Evolutionary conservation across 1,284 basidiomycete species (phyloP).

Genomic region (Heterobasidion parviporum): DNA sequence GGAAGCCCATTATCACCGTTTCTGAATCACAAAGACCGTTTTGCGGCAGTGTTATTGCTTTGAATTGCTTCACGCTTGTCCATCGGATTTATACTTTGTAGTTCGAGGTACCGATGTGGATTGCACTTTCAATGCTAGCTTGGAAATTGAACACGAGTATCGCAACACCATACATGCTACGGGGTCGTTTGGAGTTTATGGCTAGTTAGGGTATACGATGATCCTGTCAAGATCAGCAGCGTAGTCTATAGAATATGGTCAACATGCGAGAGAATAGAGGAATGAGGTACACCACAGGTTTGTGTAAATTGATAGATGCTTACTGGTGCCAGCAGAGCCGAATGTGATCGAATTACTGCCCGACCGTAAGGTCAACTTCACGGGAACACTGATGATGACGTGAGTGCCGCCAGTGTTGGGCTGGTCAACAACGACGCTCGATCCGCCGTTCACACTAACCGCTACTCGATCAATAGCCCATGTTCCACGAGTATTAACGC

Average conservation of each 20-base stretch:
- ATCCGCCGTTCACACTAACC: constrained; percentile 47
- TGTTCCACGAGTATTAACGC: background rate
- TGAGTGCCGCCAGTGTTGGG: constrained; percentile 46
- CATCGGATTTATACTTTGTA: no score
- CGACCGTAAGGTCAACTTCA: constrained; percentile 39
- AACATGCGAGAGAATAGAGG: background rate
- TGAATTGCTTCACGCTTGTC: no score
- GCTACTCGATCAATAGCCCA: no score
- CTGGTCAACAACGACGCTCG: constrained; percentile 43
- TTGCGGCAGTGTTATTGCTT: no score
- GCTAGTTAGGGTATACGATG: constrained; percentile 34
- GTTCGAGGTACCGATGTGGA: no score
- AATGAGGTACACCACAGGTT: background rate
- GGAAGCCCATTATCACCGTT: no score
- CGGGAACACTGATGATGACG: constrained; percentile 48
- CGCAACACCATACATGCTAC: no score
- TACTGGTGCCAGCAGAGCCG: constrained; percentile 41
- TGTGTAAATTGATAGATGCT: constrained; percentile 12
- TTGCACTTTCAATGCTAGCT: no score
- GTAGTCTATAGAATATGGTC: constrained; percentile 29
- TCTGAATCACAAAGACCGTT: no score
- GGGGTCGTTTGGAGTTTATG: no score
- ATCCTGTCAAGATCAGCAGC: constrained; percentile 59
- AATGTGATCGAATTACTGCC: constrained; percentile 49
- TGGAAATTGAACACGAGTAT: no score